phyloP scores from a whole-genome alignment of 768 basidiomycete genomes.

The Suillus alpinus region DNA sequence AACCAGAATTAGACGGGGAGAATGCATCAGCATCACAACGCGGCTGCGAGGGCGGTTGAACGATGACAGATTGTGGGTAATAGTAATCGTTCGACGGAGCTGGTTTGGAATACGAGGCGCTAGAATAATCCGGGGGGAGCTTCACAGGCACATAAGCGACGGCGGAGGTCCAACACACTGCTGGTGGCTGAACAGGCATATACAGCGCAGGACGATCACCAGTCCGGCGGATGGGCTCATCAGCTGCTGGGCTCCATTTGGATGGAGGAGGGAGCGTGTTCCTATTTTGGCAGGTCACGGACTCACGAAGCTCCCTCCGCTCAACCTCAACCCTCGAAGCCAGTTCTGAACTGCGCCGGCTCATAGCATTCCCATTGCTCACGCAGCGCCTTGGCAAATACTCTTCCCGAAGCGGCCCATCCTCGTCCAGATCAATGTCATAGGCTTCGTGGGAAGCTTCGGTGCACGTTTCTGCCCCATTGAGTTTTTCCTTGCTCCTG shows the following conservation, averaged over 20 bases:
- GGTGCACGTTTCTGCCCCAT: constrained; percentile 38
- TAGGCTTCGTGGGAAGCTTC: constrained; percentile 42
- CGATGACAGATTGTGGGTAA: constrained; percentile 25
- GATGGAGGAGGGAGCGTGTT: constrained; percentile 66
- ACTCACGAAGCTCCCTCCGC: not conserved
- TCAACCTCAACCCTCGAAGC: not conserved
- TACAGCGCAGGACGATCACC: constrained; percentile 58
- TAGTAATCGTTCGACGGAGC: constrained; percentile 7
- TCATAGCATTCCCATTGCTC: constrained; percentile 14
- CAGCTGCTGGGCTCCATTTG: constrained; percentile 79
- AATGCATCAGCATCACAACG: constrained; percentile 51
- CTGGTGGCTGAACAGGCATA: constrained; percentile 56
- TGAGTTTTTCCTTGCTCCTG: constrained; percentile 50
- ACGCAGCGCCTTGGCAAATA: constrained; percentile 70
- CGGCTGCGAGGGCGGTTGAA: constrained; percentile 57
- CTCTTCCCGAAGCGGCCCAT: constrained; percentile 79
- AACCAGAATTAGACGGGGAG: constrained; percentile 46
- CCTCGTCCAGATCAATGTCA: constrained; percentile 81
- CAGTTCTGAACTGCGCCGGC: not conserved
- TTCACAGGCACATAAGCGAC: constrained; percentile 22
- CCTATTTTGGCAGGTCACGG: constrained; percentile 13
- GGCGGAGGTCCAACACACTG: constrained; percentile 24
- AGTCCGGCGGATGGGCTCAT: constrained; percentile 66
- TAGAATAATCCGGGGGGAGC: constrained; percentile 12
- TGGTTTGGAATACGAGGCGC: constrained; percentile 21